phyloP scores from a whole-genome alignment of 176 grass and related monocot species.

The Oryza glaberrima region DNA sequence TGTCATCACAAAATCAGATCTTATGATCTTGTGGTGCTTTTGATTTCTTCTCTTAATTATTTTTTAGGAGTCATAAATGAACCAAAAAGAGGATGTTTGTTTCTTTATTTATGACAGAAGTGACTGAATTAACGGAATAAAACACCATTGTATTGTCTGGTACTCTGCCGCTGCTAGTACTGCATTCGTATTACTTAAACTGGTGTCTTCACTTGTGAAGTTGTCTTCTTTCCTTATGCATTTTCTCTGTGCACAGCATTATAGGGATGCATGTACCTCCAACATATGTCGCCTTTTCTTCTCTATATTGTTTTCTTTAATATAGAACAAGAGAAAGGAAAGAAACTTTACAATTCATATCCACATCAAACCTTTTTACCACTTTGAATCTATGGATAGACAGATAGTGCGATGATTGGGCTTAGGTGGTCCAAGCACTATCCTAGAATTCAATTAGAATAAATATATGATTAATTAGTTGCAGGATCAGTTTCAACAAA shows the following conservation, averaged over 20 bases:
- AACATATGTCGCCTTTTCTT: constrained; percentile 8
- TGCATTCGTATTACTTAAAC: not conserved
- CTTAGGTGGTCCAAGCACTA: constrained; percentile 52
- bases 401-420: constrained; percentile 39
- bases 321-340: constrained; percentile 16
- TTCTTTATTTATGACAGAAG: not conserved
- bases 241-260: not conserved
- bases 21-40: constrained; percentile 9
- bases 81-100: not conserved
- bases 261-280: not conserved
- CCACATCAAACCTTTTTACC: constrained; percentile 39
- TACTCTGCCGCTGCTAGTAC: not conserved
- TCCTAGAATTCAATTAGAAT: constrained; percentile 45
- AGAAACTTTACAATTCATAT: constrained; percentile 35
- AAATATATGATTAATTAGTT: constrained; percentile 40
- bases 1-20: not conserved
- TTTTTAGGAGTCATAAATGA: not conserved
- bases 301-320: not conserved
- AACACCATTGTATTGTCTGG: not conserved
- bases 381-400: constrained; percentile 26
- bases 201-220: not conserved
- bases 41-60: not conserved
- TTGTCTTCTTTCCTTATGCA: not conserved
- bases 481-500: constrained; percentile 33
- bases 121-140: not conserved